These are phyloP conservation scores for Mucor racemosus DNA, from an alignment of 371 early-diverging fungal genomes.

Conservation along the genomic window DNA sequence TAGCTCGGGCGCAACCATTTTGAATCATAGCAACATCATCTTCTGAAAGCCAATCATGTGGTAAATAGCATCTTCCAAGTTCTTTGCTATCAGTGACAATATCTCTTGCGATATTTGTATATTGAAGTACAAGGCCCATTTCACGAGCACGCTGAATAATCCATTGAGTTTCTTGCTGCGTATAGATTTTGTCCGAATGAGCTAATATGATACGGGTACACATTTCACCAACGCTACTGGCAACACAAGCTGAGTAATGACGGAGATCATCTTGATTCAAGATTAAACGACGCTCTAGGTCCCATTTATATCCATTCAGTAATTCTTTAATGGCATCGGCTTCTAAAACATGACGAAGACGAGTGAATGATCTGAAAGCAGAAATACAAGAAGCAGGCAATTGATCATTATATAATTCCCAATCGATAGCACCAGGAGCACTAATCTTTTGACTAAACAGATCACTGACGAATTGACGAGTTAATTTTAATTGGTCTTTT, in stretches of 20 bases:
- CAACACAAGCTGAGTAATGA: conserved; percentile 58
- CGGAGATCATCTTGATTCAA: conserved; percentile 45
- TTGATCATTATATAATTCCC: conserved; percentile 26
- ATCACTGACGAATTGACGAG: conserved; percentile 33
- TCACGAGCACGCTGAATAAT: conserved; percentile 50
- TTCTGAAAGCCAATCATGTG: conserved; percentile 37
- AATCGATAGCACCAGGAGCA: conserved; percentile 24
- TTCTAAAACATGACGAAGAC: conserved; percentile 45
- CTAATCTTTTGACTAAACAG: conserved; percentile 33
- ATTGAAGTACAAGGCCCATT: conserved; percentile 66
- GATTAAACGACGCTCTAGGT: conserved; percentile 43
- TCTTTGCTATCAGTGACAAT: conserved; percentile 60
- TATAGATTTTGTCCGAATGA: conserved; percentile 3
- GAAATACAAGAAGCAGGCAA: conserved; percentile 38
- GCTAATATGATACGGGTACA: conserved; percentile 45
- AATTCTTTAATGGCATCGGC: conserved; percentile 52
- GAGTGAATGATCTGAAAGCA: conserved; percentile 42
- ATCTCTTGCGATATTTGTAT: conserved; percentile 66
- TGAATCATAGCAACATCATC: conserved; percentile 21
- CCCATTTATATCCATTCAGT: conserved; percentile 59
- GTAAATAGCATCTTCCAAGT: conserved; percentile 58
- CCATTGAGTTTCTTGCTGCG: conserved; percentile 19
- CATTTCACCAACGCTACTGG: conserved; percentile 67
- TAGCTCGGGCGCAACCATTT: conserved; percentile 30
- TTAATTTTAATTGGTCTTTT: conserved; percentile 27